phyloP scores from a whole-genome alignment of 2,329 filamentous ascomycete genomes.

The Sclerotinia sclerotiorum region DNA sequence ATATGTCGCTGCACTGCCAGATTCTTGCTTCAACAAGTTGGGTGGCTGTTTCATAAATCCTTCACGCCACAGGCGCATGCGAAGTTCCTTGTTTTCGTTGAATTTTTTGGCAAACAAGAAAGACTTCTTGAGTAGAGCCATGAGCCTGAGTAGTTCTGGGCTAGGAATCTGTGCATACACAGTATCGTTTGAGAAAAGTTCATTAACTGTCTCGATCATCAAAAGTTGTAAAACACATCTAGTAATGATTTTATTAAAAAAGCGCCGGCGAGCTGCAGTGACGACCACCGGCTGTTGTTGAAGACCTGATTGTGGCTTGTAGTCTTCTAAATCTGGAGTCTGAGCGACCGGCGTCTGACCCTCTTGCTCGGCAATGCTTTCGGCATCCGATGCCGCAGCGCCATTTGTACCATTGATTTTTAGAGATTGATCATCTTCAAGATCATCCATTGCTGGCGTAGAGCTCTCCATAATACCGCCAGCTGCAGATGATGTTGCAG shows the following conservation, averaged over 20 bases:
- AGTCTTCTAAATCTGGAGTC: conserved; percentile 64
- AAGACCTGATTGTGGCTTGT: conserved; percentile 71
- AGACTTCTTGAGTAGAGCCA: conserved; percentile 91
- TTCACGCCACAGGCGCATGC: conserved; percentile 92
- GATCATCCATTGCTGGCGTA: conserved; percentile 36
- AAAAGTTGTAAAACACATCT: conserved; percentile 95
- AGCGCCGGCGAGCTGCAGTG: conserved; percentile 85
- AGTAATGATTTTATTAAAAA: conserved; percentile 99
- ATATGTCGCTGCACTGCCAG: conserved; percentile 88
- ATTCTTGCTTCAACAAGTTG: conserved; percentile 96
- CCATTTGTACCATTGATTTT: conserved; percentile 59
- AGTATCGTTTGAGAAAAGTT: conserved; percentile 95
- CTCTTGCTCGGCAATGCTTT: conserved; percentile 39
- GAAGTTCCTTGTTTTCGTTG: conserved; percentile 94
- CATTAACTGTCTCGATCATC: conserved; percentile 99
- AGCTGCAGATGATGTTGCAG: conserved; percentile 58
- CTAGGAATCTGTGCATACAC: conserved; percentile 95
- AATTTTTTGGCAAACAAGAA: conserved; percentile 97
- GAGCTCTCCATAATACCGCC: conserved; percentile 55
- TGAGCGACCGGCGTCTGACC: conserved; percentile 34
- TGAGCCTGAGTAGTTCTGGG: conserved; percentile 81
- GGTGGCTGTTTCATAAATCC: conserved; percentile 99
- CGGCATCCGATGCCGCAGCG: conserved; percentile 38
- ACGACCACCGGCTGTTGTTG: conserved; percentile 91
- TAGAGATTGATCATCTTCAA: conserved; percentile 52